Conservation (phyloP, 768 basidiomycete genomes). For the Ephemerocybe angulata region DNA sequence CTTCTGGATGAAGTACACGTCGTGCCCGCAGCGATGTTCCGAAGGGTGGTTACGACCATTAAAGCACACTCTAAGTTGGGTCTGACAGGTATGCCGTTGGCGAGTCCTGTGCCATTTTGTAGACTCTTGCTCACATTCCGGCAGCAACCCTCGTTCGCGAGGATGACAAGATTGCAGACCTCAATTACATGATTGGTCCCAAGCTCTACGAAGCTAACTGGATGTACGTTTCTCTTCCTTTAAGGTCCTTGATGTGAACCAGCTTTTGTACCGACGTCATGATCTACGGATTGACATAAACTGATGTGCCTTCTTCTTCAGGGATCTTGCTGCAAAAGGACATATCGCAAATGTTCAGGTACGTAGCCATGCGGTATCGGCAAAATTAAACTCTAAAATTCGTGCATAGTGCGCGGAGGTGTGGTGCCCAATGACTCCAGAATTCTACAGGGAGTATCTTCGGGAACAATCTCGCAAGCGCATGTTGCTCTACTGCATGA, state of each 20-base stretch:
- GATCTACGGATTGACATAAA: constrained; percentile 13
- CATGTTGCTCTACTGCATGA: constrained; percentile 99
- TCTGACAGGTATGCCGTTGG: constrained; percentile 67
- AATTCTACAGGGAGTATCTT: constrained; percentile 97
- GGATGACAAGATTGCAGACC: constrained; percentile 97
- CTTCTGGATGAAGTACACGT: constrained; percentile 98
- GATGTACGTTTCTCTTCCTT: constrained; percentile 61
- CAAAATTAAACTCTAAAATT: constrained; percentile 8
- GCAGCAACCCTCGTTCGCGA: constrained; percentile 96
- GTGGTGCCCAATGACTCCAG: constrained; percentile 99
- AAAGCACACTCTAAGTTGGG: constrained; percentile 99
- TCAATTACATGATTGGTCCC: constrained; percentile 99
- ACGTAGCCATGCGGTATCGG: constrained; percentile 19
- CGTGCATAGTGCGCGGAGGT: constrained; percentile 93
- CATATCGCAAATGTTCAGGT: constrained; percentile 99
- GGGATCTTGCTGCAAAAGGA: constrained; percentile 96
- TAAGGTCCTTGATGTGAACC: too few species aligned
- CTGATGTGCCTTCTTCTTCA: constrained; percentile 19
- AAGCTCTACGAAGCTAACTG: constrained; percentile 99
- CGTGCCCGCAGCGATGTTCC: constrained; percentile 98
- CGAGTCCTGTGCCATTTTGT: neutral
- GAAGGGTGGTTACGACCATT: constrained; percentile 95
- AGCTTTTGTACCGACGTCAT: constrained; percentile 5
- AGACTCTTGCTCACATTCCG: neutral
- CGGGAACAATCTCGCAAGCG: constrained; percentile 88